A percentile compares a stretch with the other conserved stretches of the same genome.
phyloP scores from a whole-genome alignment of 352 stramenopile genomes.

The Hyaloperonospora brassicae region DNA sequence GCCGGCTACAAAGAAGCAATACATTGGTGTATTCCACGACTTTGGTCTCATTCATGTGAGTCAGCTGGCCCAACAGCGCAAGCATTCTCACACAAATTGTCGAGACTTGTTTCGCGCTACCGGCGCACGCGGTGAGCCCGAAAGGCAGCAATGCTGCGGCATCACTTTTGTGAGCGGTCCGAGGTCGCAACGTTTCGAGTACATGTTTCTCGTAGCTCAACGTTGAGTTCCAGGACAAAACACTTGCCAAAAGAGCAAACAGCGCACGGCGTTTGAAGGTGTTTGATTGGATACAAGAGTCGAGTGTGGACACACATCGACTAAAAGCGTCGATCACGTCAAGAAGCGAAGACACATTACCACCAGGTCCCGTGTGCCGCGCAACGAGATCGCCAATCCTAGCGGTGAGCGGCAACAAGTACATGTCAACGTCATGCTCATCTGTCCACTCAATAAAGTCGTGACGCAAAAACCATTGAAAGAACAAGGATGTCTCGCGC shows the following conservation, averaged over 20 bases:
- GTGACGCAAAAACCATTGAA: slow-evolving; percentile 33
- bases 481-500: slow-evolving; percentile 19
- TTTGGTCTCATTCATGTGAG: slow-evolving; percentile 1
- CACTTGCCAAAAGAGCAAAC: slow-evolving; percentile 19
- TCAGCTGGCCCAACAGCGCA: slow-evolving; percentile 12
- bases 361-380: slow-evolving; percentile 12
- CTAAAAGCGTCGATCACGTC: slow-evolving; percentile 29
- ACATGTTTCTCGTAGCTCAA: slow-evolving; percentile 22
- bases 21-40: slow-evolving; percentile 5
- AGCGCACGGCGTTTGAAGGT: slow-evolving; percentile 16
- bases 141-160: slow-evolving; percentile 19
- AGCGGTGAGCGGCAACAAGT: slow-evolving; percentile 21
- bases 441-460: slow-evolving; percentile 28
- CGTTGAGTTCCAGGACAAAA: slow-evolving; percentile 21
- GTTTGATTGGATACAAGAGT: slow-evolving; percentile 8
- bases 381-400: slow-evolving; percentile 19
- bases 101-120: slow-evolving; percentile 13
- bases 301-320: slow-evolving; percentile 11
- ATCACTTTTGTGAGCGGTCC: not conserved
- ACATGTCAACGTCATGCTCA: slow-evolving; percentile 3
- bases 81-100: slow-evolving; percentile 21
- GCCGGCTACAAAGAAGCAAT: slow-evolving; percentile 16
- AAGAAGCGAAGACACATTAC: slow-evolving; percentile 27
- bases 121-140: slow-evolving; percentile 15
- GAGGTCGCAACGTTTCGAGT: slow-evolving; percentile 1